A percentile compares a stretch with the other conserved stretches of the same genome.
Evolutionary conservation across 768 basidiomycete species (phyloP).

Genomic region (Sporobolomyces roseus): DNA sequence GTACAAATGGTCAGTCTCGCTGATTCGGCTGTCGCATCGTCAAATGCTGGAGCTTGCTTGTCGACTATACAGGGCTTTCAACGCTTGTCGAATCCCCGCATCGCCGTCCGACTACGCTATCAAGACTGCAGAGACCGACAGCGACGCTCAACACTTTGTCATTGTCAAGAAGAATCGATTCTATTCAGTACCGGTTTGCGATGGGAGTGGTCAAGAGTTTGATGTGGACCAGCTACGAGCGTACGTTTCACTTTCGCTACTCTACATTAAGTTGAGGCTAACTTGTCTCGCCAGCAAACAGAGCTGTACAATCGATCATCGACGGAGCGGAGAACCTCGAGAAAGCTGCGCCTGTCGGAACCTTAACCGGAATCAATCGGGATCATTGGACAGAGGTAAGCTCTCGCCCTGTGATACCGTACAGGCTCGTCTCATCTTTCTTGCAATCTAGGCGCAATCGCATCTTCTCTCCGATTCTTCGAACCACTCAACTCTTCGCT

Average conservation of each 20-base stretch:
- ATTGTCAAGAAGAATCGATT: conserved; percentile 86
- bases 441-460: conserved; percentile 9
- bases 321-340: conserved; percentile 3
- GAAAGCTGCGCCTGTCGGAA: conserved; percentile 57
- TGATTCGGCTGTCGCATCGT: background rate
- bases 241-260: conserved; percentile 47
- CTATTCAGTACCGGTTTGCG: conserved; percentile 69
- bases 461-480: conserved; percentile 50
- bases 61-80: conserved; percentile 61
- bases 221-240: conserved; percentile 71
- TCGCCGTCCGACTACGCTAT: conserved; percentile 75
- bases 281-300: background rate
- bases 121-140: conserved; percentile 63
- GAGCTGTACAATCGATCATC: conserved; percentile 25
- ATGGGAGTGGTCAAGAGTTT: conserved; percentile 58
- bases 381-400: conserved; percentile 79
- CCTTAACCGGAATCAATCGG: conserved; percentile 79
- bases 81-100: conserved; percentile 78
- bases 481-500: conserved; percentile 66
- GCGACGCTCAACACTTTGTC: conserved; percentile 75
- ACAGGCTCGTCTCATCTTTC: background rate
- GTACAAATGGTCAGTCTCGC: conserved; percentile 66
- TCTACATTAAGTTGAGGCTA: background rate
- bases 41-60: background rate
- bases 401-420: background rate